Evolutionary conservation across 768 basidiomycete genomes (phyloP), one percentile per base, ranked within the genome.

Genomic region (Hericium coralloides): DNA sequence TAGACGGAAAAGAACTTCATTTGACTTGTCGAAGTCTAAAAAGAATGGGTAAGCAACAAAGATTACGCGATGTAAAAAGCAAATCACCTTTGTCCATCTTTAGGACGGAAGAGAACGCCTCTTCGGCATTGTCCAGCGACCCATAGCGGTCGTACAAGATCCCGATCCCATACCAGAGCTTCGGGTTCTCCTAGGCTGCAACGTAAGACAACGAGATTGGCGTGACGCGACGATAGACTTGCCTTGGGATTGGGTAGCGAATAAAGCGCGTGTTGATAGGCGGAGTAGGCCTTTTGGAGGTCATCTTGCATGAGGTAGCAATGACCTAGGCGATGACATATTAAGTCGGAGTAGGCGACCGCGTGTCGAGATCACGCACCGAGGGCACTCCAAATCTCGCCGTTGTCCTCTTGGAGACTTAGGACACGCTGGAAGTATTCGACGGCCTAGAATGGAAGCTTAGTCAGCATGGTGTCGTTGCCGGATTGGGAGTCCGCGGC

Each of bases 281-380:
- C 95, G 1, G 91, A 87, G 71, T 98, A 98, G 0, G 97, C 97
- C 76, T 95, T 97, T 75, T 95, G 94, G 49, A 99, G 82, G 74
- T 98, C 94, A 68, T 98, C 97, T 69, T 97, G 95, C 95, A 97
- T 98, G 58, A 99, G 84, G 71, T 95, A 94, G 72, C 95, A 98
- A 65, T 98, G 94, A 36, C 95, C 92, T 90, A 25, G 17, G 65
- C 25, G 65, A 60, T 39, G 26, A 49, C 55, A 50, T 60, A 52
- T 55, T 52, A 49, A 60, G 49, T 66, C 55, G 56, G 59, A 36
- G 48, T 49, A 55, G 26, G 45, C 45, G 54, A 49, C 53, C 60
- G 59, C 58, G 56, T 58, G 62, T 39, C 57, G 39, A 67, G 69
- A 43, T 55, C 55, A 77, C 66, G 61, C 70, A 86, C 92, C 94